Evolutionary conservation across 305 asterid species (phyloP).

Genomic region (Salvia sclarea): DNA sequence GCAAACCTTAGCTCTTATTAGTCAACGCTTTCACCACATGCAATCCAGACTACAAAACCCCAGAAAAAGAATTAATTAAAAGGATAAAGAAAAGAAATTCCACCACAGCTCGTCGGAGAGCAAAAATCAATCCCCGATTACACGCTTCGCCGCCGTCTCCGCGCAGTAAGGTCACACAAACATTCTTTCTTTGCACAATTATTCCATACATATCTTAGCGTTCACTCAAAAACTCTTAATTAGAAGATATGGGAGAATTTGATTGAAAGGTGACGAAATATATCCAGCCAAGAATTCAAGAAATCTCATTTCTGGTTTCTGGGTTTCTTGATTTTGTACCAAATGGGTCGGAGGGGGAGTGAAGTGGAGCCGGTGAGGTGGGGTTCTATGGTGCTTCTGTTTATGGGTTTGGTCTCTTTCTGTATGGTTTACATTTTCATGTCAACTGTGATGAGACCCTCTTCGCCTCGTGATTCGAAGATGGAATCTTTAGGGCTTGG

Average conservation of each 20-base stretch:
- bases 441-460: conserved; percentile 50
- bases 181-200: background rate
- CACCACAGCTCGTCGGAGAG: conserved; percentile 21
- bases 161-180: conserved; percentile 28
- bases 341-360: conserved; percentile 73
- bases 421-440: conserved; percentile 59
- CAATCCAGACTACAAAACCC: conserved; percentile 27
- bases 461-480: conserved; percentile 31
- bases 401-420: conserved; percentile 74
- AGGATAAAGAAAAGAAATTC: background rate
- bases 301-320: conserved; percentile 15
- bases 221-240: background rate
- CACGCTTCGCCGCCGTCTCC: conserved; percentile 16
- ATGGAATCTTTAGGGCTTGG: conserved; percentile 30
- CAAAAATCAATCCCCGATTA: conserved; percentile 2
- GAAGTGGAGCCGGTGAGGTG: conserved; percentile 59
- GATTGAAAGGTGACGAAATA: conserved; percentile 26
- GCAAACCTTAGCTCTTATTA: background rate
- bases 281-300: background rate
- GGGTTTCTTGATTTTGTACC: conserved; percentile 22
- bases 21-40: conserved; percentile 35
- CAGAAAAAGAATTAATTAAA: background rate
- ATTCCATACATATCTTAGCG: background rate
- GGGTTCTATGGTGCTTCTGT: conserved; percentile 59
- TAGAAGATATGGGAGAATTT: conserved; percentile 27